These are phyloP conservation scores for Colletotrichum sp. DNA, from an alignment of 2,329 filamentous ascomycete genomes.

Conservation along the genomic window DNA sequence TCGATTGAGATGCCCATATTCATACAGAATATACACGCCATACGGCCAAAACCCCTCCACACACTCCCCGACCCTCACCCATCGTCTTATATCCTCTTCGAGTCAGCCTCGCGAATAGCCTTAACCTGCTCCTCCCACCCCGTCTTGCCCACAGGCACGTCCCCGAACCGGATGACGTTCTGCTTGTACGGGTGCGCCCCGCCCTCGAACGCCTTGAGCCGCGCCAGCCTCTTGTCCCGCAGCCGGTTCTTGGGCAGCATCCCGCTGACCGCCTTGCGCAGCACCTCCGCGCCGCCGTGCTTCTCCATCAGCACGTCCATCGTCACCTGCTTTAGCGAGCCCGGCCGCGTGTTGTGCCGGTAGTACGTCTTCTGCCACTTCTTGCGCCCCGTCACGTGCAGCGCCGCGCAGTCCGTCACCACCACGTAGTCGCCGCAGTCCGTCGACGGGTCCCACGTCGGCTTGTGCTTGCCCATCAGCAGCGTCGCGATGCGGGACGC, in stretches of 20 bases:
- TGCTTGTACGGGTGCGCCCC: slow-evolving; percentile 87
- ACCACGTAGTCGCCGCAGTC: slow-evolving; percentile 99
- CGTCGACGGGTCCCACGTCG: slow-evolving; percentile 94
- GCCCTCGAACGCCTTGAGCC: slow-evolving; percentile 97
- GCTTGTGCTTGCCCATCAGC: slow-evolving; percentile 99
- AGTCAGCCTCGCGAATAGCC: slow-evolving; percentile 54
- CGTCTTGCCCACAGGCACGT: slow-evolving; percentile 56
- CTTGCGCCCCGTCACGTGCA: slow-evolving; percentile 92
- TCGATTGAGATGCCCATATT: slow-evolving; percentile 21
- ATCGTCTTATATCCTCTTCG: slow-evolving; percentile 51
- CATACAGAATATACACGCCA: slow-evolving; percentile 23
- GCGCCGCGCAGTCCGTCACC: slow-evolving; percentile 83
- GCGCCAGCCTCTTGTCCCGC: slow-evolving; percentile 82
- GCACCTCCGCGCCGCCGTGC: slow-evolving; percentile 89
- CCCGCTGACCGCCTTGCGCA: slow-evolving; percentile 90
- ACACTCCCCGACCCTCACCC: neutral
- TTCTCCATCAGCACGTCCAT: slow-evolving; percentile 97
- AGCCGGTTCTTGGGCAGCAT: slow-evolving; percentile 98
- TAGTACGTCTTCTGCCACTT: slow-evolving; percentile 95
- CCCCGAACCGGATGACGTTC: slow-evolving; percentile 80
- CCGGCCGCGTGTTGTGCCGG: slow-evolving; percentile 89
- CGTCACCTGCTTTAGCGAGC: slow-evolving; percentile 83
- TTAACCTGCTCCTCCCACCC: slow-evolving; percentile 60
- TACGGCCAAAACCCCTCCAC: neutral
- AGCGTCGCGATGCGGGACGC: slow-evolving; percentile 85